Conservation (phyloP, 2,329 filamentous ascomycete species). For the Clarireedia paspali region DNA sequence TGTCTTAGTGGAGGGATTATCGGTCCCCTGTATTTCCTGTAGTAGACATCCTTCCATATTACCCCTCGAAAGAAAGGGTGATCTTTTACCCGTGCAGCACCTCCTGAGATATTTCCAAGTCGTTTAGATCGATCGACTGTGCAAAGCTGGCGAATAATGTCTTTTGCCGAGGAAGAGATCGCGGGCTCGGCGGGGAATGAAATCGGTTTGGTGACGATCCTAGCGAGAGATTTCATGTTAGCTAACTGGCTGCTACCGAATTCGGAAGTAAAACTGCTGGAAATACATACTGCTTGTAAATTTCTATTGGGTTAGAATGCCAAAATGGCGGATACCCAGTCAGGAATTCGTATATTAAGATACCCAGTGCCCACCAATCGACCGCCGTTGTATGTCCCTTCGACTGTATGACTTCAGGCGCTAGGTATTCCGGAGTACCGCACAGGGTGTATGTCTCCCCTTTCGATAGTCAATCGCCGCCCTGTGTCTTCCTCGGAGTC, state of each 20-base stretch:
- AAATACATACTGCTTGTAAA: slow-evolving; percentile 63
- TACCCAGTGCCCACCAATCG: slow-evolving; percentile 83
- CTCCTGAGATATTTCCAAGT: slow-evolving; percentile 70
- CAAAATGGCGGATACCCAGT: slow-evolving; percentile 82
- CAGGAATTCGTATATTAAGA: slow-evolving; percentile 76
- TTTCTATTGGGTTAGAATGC: slow-evolving; percentile 80
- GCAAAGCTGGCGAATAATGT: slow-evolving; percentile 70
- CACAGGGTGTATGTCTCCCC: slow-evolving; percentile 62
- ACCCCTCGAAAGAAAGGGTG: slow-evolving; percentile 70
- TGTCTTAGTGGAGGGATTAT: slow-evolving; percentile 69
- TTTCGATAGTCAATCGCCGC: slow-evolving; percentile 6
- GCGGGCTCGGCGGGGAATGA: slow-evolving; percentile 58
- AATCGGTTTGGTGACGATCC: slow-evolving; percentile 72
- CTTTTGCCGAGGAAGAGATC: slow-evolving; percentile 61
- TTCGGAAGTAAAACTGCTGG: not conserved
- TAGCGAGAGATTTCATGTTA: slow-evolving; percentile 26
- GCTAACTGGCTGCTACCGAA: not conserved
- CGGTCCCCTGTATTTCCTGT: slow-evolving; percentile 57
- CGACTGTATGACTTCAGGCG: slow-evolving; percentile 77
- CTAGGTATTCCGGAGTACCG: slow-evolving; percentile 77
- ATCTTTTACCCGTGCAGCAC: slow-evolving; percentile 61
- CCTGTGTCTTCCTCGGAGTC: not conserved
- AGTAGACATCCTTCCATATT: slow-evolving; percentile 66
- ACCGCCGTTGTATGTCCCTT: slow-evolving; percentile 70
- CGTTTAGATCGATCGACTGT: slow-evolving; percentile 71